A percentile compares a stretch with the other conserved stretches of the same genome.
Conservation (phyloP, 1,139 yeast genomes). For the Blastobotrys buckinghamii region DNA sequence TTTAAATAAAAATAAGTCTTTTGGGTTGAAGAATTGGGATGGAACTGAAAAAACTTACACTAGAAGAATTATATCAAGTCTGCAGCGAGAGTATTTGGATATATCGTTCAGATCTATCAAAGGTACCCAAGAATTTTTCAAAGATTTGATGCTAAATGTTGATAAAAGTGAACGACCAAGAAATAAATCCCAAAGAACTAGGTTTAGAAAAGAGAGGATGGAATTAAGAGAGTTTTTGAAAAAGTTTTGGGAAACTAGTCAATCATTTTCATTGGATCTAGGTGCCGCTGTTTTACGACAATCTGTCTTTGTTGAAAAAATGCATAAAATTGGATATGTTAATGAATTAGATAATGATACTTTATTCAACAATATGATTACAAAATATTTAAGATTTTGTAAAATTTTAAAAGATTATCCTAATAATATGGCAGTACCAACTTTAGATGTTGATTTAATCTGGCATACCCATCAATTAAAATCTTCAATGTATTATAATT, state of each 20-base stretch:
- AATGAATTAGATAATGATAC: conserved; percentile 19
- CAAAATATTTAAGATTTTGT: conserved; percentile 32
- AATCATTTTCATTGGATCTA: conserved; percentile 26
- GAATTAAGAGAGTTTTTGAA: conserved; percentile 17
- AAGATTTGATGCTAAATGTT: background rate
- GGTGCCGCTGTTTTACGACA: conserved; percentile 36
- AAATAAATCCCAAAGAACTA: too few species aligned
- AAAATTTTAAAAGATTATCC: conserved; percentile 20
- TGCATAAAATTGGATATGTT: conserved; percentile 34
- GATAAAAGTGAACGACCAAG: too few species aligned
- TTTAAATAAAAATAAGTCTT: too few species aligned
- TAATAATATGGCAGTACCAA: conserved; percentile 28
- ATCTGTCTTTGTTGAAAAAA: conserved; percentile 32
- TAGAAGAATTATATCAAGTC: too few species aligned
- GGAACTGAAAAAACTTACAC: too few species aligned
- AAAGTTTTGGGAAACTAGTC: conserved; percentile 25
- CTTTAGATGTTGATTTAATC: conserved; percentile 38
- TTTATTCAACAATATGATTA: conserved; percentile 26
- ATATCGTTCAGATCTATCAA: conserved; percentile 7
- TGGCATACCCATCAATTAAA: conserved; percentile 41
- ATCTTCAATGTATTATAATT: conserved; percentile 28
- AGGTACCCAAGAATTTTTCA: background rate
- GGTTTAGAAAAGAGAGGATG: background rate
- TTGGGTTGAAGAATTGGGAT: background rate
- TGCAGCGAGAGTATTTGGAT: too few species aligned